Evolutionary conservation across 306 rosid species (phyloP), one percentile per base, ranked within the genome.

Genomic region (Lathyrus sativus): DNA sequence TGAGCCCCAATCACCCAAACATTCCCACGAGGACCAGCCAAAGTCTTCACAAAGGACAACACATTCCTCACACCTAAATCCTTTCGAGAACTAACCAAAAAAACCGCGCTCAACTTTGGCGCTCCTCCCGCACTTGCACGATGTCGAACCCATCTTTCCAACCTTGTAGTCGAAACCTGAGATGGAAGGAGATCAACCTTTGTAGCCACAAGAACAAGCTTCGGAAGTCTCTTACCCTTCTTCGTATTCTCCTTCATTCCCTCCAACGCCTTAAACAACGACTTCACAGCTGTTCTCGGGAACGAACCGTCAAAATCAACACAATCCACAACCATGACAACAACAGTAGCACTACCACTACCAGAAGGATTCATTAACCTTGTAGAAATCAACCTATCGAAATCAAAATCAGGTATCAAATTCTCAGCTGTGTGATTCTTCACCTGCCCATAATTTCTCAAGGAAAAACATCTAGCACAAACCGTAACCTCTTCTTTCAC

Each of bases 1-100:
- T 92, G 96, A 75, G 98, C 88, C 18, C 98, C 96, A 69, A 92
- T 85, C 9, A 92, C 96, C 98, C 98, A 92, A 75, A 92, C 96
- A 78, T 86, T 89, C 53, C 96, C 98, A 5, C 98, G 95, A 62
- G 98, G 98, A 68, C 98, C 98, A 54, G 93, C 87, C 80, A 86
- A 83, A 61, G 78, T 74, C 77, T 89, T 92, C 37, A 92, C 45
- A 67, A 83, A 92, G 39, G 96, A 86, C 74, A 89, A 78, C 80
- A 92, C 53, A 81, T 89, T 92, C 78, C 74, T 88, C 60, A 92
- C 66, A 3, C 96, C 95, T 57, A 92, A 59, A 80, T 92, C 98
- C 81, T 89, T 89, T 11, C 72, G 84, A 37, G 96, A 62, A 74
- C 98, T 89, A 24, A 92, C 98, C 83, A 89, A 6, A 83, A 88